Base-by-base conservation (phyloP, 2,329 filamentous ascomycete genomes). In the Colletotrichum echinochloae region DNA sequence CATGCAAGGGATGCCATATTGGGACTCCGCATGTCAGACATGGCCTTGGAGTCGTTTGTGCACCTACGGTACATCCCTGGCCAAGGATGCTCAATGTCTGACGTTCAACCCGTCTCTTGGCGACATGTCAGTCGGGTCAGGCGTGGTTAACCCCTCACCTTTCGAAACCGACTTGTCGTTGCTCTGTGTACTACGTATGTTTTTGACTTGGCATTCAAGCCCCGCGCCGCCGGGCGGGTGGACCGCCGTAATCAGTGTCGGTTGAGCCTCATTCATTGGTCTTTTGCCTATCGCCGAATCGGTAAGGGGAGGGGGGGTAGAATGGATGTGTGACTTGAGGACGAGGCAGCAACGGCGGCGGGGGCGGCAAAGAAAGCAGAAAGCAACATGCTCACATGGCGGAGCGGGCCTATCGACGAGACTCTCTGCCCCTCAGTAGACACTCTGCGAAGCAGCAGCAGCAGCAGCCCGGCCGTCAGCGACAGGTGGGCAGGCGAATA, bases 1-100 rank as follows among this genome's bases (percentile, higher is more conserved):
- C 64, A 67, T 70, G 67, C 44, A 70, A 62, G 56, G 56, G 51
- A 70, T 67, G 52, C 60, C 51, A 70, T 70, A 67, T 51, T 44
- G 44, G 44, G 46, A 23, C 39, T 56, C 52, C 28, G 66, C 56
- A 54, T 70, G 67, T 70, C 67, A 67, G 63, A 55, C 28, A 35
- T 48, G 51, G 67, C 37, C 51, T 51, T 20, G 35, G 44, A 16
- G 23, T 30, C 28, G 60, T 20, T 2, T 41, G 57, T 60, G 51
- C 46, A 59, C 55, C n/a, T 12, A 33, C 8, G 4, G 8, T 11
- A 23, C 20, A 57, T 35, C n/a, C 44, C 26, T n/a, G 18, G n/a
- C 30, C n/a, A 65, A 35, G 35, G 28, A 30, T 55, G n/a, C 30
- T 55, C 52, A 12, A 33, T 60, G 35, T 33, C 49, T 57, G 51